Evolutionary conservation across 2,329 filamentous ascomycete species (phyloP).

Genomic region (Ceratocystis cubensis): DNA sequence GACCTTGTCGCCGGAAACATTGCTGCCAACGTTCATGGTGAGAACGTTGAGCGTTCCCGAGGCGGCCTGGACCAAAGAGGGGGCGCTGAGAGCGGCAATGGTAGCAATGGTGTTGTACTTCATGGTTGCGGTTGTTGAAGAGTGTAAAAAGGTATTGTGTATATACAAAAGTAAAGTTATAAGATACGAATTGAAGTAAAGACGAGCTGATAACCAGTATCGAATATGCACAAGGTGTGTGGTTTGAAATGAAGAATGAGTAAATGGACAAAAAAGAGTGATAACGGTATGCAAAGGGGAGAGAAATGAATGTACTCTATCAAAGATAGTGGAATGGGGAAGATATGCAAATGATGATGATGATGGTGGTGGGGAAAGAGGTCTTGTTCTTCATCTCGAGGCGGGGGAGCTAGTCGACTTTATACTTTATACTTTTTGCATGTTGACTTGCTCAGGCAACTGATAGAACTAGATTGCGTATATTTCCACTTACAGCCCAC

Average conservation of each 20-base stretch:
- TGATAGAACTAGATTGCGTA: no score
- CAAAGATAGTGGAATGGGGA: not conserved
- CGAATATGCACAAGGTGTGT: not conserved
- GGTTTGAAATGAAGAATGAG: not conserved
- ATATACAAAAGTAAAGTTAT: not conserved
- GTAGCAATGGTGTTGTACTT: constrained; percentile 17
- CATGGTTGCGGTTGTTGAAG: constrained; percentile 10
- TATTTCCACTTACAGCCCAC: no score
- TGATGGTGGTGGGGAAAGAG: not conserved
- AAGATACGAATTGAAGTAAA: not conserved
- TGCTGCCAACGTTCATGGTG: constrained; percentile 49
- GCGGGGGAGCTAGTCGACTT: not conserved
- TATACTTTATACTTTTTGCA: not conserved
- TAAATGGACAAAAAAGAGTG: not conserved
- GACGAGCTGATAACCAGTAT: not conserved
- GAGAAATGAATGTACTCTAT: constrained; percentile 12
- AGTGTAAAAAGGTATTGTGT: not conserved
- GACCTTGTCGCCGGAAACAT: constrained; percentile 48
- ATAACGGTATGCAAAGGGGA: no score
- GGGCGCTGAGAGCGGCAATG: constrained; percentile 14
- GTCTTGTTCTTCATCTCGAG: no score
- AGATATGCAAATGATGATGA: no score
- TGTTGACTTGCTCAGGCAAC: no score
- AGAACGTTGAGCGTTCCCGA: constrained; percentile 37
- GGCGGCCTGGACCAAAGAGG: constrained; percentile 17